Conservation (phyloP, 768 basidiomycete species). For the Grammothele lineata region DNA sequence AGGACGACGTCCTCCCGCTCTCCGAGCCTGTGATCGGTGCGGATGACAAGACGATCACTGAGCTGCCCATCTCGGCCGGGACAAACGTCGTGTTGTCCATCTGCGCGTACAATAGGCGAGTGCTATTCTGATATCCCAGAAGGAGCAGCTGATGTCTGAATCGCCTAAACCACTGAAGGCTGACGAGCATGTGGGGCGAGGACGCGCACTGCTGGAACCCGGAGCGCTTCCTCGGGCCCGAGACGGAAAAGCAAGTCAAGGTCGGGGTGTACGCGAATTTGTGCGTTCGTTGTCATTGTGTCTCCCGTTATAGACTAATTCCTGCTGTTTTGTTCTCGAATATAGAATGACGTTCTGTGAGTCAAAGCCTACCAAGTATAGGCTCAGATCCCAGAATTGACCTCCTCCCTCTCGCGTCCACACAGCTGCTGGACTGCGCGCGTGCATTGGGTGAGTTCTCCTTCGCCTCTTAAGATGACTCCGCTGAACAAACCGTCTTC, state of each 20-base stretch:
- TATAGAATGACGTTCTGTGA: background rate
- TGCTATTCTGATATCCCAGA: background rate
- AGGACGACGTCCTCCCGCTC: constrained; percentile 22
- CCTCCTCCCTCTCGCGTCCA: too few species aligned
- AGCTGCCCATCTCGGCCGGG: constrained; percentile 7
- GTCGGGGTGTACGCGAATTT: constrained; percentile 13
- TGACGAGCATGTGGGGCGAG: constrained; percentile 4
- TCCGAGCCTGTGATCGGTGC: constrained; percentile 1
- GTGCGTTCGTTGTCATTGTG: background rate
- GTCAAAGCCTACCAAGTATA: too few species aligned
- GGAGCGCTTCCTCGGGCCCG: constrained; percentile 1
- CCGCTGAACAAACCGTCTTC: background rate
- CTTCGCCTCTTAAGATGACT: background rate
- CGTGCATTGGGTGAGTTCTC: background rate
- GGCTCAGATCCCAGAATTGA: too few species aligned
- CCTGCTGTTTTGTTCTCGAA: too few species aligned
- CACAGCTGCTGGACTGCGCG: background rate
- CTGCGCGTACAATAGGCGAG: constrained; percentile 5
- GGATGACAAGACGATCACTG: constrained; percentile 1
- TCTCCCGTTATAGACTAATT: background rate
- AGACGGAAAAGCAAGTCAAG: constrained; percentile 3
- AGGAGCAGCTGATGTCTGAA: background rate
- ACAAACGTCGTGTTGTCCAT: constrained; percentile 3
- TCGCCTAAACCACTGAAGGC: background rate
- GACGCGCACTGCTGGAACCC: constrained; percentile 12